Evolutionary conservation across 805 yeast genomes (phyloP), one percentile per base, ranked within the genome.

Genomic region (Candida vartiovaarae): DNA sequence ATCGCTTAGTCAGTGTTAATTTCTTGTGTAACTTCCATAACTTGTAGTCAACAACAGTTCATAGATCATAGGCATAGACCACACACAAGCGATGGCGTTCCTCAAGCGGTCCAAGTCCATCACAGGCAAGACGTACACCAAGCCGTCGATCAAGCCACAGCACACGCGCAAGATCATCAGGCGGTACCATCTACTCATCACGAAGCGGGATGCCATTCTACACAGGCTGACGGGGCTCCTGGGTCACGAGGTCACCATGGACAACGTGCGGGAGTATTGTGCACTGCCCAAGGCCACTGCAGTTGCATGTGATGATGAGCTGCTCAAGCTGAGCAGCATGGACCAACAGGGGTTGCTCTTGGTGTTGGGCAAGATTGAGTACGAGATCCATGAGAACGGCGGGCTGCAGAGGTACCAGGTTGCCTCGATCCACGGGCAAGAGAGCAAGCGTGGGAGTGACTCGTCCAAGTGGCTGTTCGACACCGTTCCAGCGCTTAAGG

Each of bases 351-450:
- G 40, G 25, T 38, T 55, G 65, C 55, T 63, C 3, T 39, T 41
- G 1, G 53, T 59, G 5, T 60, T 84, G 9, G 82, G 76, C 0
- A 69, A 68, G 40, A 75, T 89, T 5, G 82, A 80, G 48, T 72
- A 68, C 3, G 89, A 85, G 55, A 72, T 84, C 4, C 67, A 67
- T 7, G 70, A 66, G 35, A 67, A 80, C 36, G 97, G 96, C 0
- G 97, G 96, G 0, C 60, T 91, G 2, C 72, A 78, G 40, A 75
- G 76, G 8, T 91, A 91, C 60, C 99, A 91, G 57, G 63, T 71
- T 23, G 98, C 98, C 0, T 86, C 96, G 2, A 75, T 84, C 1
- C 77, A 79, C 40, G 99, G 99, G 0, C 99, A 91, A 55, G 76
- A 78, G 45, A 59, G 63, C 0, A 71, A 72, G 38, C 62, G 98